Evolutionary conservation across 257 asterid species (phyloP).

Genomic region (Vinca minor): DNA sequence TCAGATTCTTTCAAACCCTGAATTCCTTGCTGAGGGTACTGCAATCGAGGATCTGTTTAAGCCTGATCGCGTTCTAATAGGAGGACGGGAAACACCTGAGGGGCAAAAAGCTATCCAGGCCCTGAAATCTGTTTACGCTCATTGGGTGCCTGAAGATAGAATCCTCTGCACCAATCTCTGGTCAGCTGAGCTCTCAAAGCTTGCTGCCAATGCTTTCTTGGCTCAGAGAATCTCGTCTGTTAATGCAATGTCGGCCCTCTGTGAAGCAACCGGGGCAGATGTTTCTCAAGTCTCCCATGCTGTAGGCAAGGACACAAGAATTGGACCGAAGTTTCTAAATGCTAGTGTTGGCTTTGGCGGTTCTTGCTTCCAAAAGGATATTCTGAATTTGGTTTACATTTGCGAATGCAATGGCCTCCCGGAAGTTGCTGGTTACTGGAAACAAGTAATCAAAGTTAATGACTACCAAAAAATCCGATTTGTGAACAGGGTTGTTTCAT

Average conservation of each 20-base stretch:
- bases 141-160: slow-evolving; percentile 63
- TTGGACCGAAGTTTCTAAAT: slow-evolving; percentile 59
- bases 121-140: slow-evolving; percentile 56
- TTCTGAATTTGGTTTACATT: slow-evolving; percentile 65
- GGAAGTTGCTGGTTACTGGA: slow-evolving; percentile 74
- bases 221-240: slow-evolving; percentile 91
- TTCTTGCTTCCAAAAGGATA: slow-evolving; percentile 79
- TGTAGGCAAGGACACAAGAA: slow-evolving; percentile 58
- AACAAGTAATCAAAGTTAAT: slow-evolving; percentile 65
- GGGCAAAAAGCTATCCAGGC: slow-evolving; percentile 55
- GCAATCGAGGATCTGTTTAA: slow-evolving; percentile 29
- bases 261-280: slow-evolving; percentile 75
- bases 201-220: slow-evolving; percentile 79
- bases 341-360: slow-evolving; percentile 80
- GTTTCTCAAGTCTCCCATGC: slow-evolving; percentile 56
- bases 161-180: slow-evolving; percentile 62
- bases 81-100: slow-evolving; percentile 77
- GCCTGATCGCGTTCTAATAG: slow-evolving; percentile 47
- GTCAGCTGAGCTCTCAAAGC: slow-evolving; percentile 84
- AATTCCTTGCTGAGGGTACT: slow-evolving; percentile 34
- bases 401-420: slow-evolving; percentile 78
- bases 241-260: slow-evolving; percentile 74
- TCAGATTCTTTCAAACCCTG: slow-evolving; percentile 31
- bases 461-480: slow-evolving; percentile 67
- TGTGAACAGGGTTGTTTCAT: slow-evolving; percentile 56